phyloP scores from a whole-genome alignment of 768 basidiomycete genomes.

The Mycena galericulata region DNA sequence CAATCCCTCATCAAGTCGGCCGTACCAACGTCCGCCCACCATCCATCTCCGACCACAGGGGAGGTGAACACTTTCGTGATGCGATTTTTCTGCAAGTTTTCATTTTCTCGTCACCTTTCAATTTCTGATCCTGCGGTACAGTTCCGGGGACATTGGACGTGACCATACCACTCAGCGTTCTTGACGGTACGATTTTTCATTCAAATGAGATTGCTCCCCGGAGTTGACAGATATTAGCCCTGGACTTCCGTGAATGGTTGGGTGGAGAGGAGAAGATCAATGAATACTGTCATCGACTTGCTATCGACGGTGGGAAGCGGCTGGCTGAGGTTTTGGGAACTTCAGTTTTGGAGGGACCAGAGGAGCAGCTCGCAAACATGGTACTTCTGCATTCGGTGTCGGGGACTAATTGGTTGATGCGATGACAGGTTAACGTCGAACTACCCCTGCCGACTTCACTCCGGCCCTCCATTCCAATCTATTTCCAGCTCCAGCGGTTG shows the following conservation, averaged over 20 bases:
- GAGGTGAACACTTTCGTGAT: constrained; percentile 44
- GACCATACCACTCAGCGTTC: constrained; percentile 56
- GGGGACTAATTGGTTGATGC: neutral
- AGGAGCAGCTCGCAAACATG: constrained; percentile 68
- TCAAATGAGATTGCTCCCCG: neutral
- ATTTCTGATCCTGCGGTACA: constrained; percentile 30
- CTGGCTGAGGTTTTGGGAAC: constrained; percentile 66
- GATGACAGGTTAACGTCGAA: constrained; percentile 49
- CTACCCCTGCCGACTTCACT: constrained; percentile 44
- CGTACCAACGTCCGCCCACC: no score
- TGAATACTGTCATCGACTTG: constrained; percentile 67
- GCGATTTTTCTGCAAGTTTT: constrained; percentile 43
- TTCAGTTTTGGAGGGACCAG: constrained; percentile 57
- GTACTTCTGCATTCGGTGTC: constrained; percentile 42
- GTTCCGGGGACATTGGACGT: constrained; percentile 65
- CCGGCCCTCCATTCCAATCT: constrained; percentile 29
- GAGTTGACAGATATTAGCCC: constrained; percentile 46
- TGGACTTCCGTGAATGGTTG: constrained; percentile 71
- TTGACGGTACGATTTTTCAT: neutral
- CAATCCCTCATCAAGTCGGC: no score
- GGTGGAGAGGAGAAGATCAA: constrained; percentile 74
- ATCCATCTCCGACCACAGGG: constrained; percentile 21
- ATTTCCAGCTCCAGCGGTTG: constrained; percentile 34
- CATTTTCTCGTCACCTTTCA: constrained; percentile 53
- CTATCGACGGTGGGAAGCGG: constrained; percentile 62